Percentiles rank a stretch among this genome's conserved stretches.
phyloP scores from a whole-genome alignment of 1,284 basidiomycete genomes.

The Sphagnurus paluster region DNA sequence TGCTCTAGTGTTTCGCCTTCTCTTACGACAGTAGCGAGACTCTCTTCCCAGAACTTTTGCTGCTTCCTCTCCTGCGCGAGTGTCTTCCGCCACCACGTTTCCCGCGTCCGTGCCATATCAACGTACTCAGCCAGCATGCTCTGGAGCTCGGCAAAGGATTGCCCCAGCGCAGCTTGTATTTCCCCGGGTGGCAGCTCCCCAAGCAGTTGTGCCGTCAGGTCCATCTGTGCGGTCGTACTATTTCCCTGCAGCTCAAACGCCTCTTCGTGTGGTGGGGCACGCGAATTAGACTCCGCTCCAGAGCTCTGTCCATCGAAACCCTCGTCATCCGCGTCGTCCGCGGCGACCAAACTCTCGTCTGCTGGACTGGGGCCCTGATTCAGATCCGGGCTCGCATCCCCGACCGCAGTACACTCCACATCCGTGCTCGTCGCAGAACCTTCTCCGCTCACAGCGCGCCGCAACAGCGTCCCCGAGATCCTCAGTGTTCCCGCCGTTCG shows the following conservation, averaged over 20 bases:
- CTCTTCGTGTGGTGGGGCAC: slow-evolving; percentile 65
- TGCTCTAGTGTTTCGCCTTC: slow-evolving; percentile 87
- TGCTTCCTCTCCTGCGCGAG: slow-evolving; percentile 73
- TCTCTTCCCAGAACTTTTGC: slow-evolving; percentile 90
- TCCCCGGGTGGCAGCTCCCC: slow-evolving; percentile 47
- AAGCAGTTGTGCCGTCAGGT: slow-evolving; percentile 73
- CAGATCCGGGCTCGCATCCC: slow-evolving; percentile 14
- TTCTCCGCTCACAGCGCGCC: slow-evolving; percentile 4
- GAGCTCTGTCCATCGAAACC: slow-evolving; percentile 6
- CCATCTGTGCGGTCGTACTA: slow-evolving; percentile 77
- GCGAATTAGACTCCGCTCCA: slow-evolving; percentile 28
- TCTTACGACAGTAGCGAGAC: slow-evolving; percentile 80
- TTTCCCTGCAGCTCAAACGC: slow-evolving; percentile 78
- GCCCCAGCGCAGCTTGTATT: slow-evolving; percentile 58
- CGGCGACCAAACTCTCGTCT: too few species aligned
- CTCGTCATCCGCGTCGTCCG: slow-evolving; percentile 13
- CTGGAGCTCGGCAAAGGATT: slow-evolving; percentile 62
- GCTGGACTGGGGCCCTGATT: too few species aligned
- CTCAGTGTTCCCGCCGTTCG: too few species aligned
- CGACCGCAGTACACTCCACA: background rate
- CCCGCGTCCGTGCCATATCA: slow-evolving; percentile 77
- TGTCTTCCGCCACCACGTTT: slow-evolving; percentile 72
- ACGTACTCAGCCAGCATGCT: slow-evolving; percentile 70
- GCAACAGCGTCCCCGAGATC: slow-evolving; percentile 22
- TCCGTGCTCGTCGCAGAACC: too few species aligned